Base-by-base conservation (phyloP, 441 rosid genomes). In the Erodium texanum region DNA sequence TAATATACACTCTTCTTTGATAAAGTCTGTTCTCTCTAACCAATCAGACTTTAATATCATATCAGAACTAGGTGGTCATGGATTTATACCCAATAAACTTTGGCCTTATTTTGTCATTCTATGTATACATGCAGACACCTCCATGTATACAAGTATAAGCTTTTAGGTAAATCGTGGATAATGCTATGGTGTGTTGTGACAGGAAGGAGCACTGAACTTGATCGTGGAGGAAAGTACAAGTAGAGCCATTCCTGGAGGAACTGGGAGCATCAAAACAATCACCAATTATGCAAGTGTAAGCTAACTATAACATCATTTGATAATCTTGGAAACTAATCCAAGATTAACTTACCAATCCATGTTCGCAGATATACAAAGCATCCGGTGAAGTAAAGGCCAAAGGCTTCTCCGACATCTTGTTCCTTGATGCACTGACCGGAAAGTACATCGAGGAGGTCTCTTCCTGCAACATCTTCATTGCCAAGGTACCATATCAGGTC, bases 351-450 rank as follows among this genome's bases (percentile, higher is more conserved):
- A 48, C 56, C 56, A 32, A 7, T 32, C 5, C 5, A 32, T 48
- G 56, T 50, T 4, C 5, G 7, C n/a, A 41, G 59, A 24, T 62
- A 24, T 62, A 63, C 63, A 16, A 69, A 7, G 66, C 77, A 50
- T 22, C 70, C n/a, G 32, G 18, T 66, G 38, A 67, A 48, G 73
- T 70, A 19, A 74, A 61, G 67, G 70, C 65, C 11, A 45, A 66
- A 59, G 73, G 77, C 43, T 74, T 74, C 73, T 74, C 70, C 7
- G 73, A 74, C 18, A 73, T 74, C 66, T 16, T 69, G 23, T 74
- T 69, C 45, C 70, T 69, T 11, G 77, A 74, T 61, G 73, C 73
- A 11, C 27, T 54, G 14, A 69, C 73, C 12, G 77, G 73, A 62
- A 74, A 69, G 54, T 66, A 66, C 24, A 24, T 74, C 4, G 77